Evolutionary conservation across 441 rosid species (phyloP).

Genomic region (Erodium moschatum): DNA sequence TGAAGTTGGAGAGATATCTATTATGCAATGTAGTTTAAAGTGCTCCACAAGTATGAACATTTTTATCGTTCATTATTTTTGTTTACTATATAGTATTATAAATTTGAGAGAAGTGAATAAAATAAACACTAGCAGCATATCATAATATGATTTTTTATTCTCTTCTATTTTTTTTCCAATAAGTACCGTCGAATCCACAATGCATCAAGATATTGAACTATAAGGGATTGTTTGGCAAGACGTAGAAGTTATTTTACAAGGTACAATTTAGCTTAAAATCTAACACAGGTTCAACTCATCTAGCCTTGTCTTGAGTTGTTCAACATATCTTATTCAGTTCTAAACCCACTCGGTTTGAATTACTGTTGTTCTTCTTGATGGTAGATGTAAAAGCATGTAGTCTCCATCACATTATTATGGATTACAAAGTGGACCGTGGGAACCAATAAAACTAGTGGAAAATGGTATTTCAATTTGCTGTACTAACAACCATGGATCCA

Average conservation of each 20-base stretch:
- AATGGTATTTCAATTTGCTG: neutral
- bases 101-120: neutral
- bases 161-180: neutral
- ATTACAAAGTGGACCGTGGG: neutral
- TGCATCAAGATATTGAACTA: neutral
- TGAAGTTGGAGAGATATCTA: neutral
- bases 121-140: neutral
- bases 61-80: neutral
- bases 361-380: neutral
- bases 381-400: neutral
- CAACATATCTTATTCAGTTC: neutral
- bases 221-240: too few relatives aligned
- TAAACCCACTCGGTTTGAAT: neutral
- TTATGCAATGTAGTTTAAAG: neutral
- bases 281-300: neutral
- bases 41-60: neutral
- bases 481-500: neutral
- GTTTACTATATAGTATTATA: neutral
- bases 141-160: neutral
- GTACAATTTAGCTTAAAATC: too few relatives aligned
- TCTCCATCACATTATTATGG: neutral
- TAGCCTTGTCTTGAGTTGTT: neutral
- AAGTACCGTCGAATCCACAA: neutral
- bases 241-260: too few relatives aligned
- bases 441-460: neutral